Evolutionary conservation across 352 stramenopile species (phyloP).

Genomic region (Globisporangium radiosum): DNA sequence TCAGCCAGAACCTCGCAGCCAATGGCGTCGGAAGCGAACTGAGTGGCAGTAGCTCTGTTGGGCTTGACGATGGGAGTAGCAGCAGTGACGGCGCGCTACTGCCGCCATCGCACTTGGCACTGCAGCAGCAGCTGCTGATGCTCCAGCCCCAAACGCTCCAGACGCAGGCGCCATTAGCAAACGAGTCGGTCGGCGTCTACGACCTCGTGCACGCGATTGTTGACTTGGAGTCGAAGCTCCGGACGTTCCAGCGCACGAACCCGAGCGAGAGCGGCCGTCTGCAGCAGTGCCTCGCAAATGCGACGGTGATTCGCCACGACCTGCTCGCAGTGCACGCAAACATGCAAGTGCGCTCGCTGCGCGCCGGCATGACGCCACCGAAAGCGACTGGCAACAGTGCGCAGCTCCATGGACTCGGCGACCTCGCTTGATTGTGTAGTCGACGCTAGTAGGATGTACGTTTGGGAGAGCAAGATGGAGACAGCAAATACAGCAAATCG

Average conservation of each 20-base stretch:
- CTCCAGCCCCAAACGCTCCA: background rate
- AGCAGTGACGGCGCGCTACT: background rate
- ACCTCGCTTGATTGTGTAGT: background rate
- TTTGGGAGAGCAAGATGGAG: too few species aligned
- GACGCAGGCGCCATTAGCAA: background rate
- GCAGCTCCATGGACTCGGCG: background rate
- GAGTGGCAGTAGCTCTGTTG: too few species aligned
- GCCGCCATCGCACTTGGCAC: background rate
- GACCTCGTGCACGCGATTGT: constrained; percentile 5
- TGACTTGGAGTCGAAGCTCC: constrained; percentile 6
- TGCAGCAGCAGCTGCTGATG: background rate
- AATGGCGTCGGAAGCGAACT: background rate
- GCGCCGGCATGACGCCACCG: background rate
- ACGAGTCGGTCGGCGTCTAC: background rate
- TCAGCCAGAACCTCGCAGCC: too few species aligned
- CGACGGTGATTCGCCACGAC: constrained; percentile 11
- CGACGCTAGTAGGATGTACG: background rate
- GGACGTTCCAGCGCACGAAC: constrained; percentile 7
- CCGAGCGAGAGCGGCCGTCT: constrained; percentile 3
- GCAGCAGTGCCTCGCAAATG: constrained; percentile 14
- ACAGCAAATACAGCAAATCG: too few species aligned
- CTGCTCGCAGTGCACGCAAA: constrained; percentile 14
- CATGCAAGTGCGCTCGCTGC: constrained; percentile 12
- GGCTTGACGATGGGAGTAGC: background rate
- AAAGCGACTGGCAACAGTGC: background rate